These are phyloP conservation scores for Candida gorgasii DNA, from an alignment of 805 yeast genomes.

Conservation along the genomic window DNA sequence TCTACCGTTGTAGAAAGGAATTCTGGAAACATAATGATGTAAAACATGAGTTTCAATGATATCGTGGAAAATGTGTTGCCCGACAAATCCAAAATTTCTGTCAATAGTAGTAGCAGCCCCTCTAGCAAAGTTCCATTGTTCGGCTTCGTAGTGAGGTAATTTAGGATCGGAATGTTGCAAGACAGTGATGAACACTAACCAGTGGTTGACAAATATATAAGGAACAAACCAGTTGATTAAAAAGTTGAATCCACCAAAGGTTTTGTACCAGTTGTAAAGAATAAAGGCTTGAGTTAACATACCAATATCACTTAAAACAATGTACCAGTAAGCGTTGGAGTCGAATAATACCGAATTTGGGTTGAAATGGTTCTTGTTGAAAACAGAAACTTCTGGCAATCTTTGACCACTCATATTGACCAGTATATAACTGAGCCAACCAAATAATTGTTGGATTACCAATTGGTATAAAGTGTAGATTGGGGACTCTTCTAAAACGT, in stretches of 20 bases:
- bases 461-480: slow-evolving; percentile 57
- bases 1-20: slow-evolving; percentile 87
- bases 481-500: slow-evolving; percentile 75
- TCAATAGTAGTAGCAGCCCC: slow-evolving; percentile 92
- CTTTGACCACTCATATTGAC: slow-evolving; percentile 71
- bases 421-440: slow-evolving; percentile 68
- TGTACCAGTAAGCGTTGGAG: slow-evolving; percentile 67
- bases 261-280: slow-evolving; percentile 59
- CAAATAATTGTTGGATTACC: slow-evolving; percentile 70
- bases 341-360: slow-evolving; percentile 78
- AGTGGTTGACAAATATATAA: slow-evolving; percentile 79
- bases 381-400: slow-evolving; percentile 46
- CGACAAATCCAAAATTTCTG: slow-evolving; percentile 79
- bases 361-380: slow-evolving; percentile 64
- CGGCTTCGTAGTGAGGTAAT: slow-evolving; percentile 76
- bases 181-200: slow-evolving; percentile 85
- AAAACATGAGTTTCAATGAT: slow-evolving; percentile 88
- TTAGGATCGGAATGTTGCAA: slow-evolving; percentile 80
- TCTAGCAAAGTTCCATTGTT: slow-evolving; percentile 81
- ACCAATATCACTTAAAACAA: slow-evolving; percentile 75
- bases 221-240: slow-evolving; percentile 75
- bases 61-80: slow-evolving; percentile 79
- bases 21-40: slow-evolving; percentile 81
- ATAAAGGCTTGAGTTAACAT: slow-evolving; percentile 51
- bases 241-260: slow-evolving; percentile 63